These are phyloP conservation scores for Penicillium dipodomyicola DNA, from an alignment of 495 filamentous ascomycete genomes.

Conservation along the genomic window DNA sequence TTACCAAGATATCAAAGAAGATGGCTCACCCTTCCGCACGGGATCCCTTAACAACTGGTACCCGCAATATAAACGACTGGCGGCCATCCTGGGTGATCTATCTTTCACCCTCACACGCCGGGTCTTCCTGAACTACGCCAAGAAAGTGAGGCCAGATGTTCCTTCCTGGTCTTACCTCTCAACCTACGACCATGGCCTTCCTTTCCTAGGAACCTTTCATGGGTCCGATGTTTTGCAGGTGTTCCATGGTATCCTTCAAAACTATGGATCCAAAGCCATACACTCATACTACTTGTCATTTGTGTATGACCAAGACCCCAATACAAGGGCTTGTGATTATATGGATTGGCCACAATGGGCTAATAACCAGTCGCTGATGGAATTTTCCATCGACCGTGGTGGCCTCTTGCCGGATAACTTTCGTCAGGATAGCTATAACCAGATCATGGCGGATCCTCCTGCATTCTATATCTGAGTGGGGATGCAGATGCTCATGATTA, in stretches of 20 bases:
- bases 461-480: conserved; percentile 49
- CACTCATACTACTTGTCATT: conserved; percentile 66
- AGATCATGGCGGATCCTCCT: conserved; percentile 43
- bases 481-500: background rate
- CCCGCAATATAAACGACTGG: conserved; percentile 71
- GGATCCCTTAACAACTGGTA: conserved; percentile 62
- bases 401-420: conserved; percentile 59
- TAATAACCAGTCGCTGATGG: conserved; percentile 51
- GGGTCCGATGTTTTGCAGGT: conserved; percentile 64
- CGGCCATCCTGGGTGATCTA: conserved; percentile 71
- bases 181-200: conserved; percentile 65
- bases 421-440: conserved; percentile 48
- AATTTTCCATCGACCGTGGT: conserved; percentile 49
- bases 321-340: conserved; percentile 38
- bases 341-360: conserved; percentile 64
- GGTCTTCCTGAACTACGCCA: conserved; percentile 47
- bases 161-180: conserved; percentile 69
- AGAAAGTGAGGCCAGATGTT: conserved; percentile 49
- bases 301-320: conserved; percentile 63
- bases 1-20: conserved; percentile 50
- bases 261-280: conserved; percentile 58
- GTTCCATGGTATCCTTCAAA: conserved; percentile 58
- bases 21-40: conserved; percentile 66
- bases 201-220: conserved; percentile 72
- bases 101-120: conserved; percentile 65